phyloP scores from a whole-genome alignment of 805 yeast genomes.

The Saccharomycopsis selenospora region DNA sequence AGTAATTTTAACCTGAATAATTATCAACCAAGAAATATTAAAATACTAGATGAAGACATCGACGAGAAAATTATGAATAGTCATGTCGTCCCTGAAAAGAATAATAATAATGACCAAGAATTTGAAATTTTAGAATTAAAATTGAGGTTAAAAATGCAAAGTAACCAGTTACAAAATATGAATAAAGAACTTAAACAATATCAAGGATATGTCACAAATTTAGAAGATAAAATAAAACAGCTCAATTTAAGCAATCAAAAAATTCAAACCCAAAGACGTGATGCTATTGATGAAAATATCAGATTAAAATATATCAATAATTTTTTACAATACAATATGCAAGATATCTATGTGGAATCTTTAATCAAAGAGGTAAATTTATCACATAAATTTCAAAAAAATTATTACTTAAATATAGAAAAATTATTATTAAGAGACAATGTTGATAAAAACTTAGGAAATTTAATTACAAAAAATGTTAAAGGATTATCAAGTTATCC shows the following conservation, averaged over 20 bases:
- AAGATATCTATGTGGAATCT: conserved; percentile 9
- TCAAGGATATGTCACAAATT: conserved; percentile 4
- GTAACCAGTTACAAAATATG: not conserved
- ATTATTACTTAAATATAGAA: not conserved
- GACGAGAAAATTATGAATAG: not conserved
- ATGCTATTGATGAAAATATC: not conserved
- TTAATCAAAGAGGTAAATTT: not conserved
- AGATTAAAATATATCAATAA: conserved; percentile 4
- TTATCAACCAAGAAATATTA: not conserved
- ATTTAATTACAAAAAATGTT: not conserved
- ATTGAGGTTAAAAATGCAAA: conserved; percentile 4
- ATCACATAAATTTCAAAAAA: not conserved
- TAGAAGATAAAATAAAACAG: conserved; percentile 4
- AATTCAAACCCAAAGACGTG: not conserved
- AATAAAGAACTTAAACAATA: not conserved
- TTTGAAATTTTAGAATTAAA: conserved; percentile 1
- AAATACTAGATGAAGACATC: not conserved
- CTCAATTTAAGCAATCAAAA: not conserved
- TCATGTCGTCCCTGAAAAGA: not conserved
- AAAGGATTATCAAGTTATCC: not conserved
- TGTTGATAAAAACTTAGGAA: not conserved
- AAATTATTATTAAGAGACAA: not conserved
- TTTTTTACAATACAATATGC: conserved; percentile 4
- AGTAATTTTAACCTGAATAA: no score
- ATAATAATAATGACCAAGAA: not conserved